These are phyloP conservation scores for Sanghuangporus weigelae DNA, from an alignment of 1,284 basidiomycete species.

Conservation along the genomic window DNA sequence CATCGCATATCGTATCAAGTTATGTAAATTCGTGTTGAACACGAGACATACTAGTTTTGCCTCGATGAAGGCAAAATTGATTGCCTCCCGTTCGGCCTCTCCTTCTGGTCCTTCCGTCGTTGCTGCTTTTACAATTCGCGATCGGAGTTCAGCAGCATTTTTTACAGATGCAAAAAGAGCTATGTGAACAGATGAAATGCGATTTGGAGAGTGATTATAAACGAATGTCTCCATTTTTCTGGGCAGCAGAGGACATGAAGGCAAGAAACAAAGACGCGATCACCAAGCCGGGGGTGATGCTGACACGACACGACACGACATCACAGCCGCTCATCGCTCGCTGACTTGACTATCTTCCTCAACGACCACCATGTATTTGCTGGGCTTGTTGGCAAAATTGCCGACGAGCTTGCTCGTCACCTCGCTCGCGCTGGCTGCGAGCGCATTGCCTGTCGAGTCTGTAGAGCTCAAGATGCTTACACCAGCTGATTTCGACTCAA, in stretches of 20 bases:
- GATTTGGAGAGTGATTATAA: conserved; percentile 46
- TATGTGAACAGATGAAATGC: conserved; percentile 46
- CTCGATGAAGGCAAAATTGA: conserved; percentile 89
- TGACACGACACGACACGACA: background rate
- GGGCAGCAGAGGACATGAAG: background rate
- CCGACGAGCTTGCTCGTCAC: conserved; percentile 27
- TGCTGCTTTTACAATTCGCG: conserved; percentile 66
- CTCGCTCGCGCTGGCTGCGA: conserved; percentile 29
- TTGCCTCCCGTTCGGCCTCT: conserved; percentile 59
- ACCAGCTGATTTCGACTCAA: conserved; percentile 58
- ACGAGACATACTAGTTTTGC: conserved; percentile 46
- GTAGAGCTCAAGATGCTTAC: conserved; percentile 41
- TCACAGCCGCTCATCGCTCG: background rate
- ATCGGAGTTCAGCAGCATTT: conserved; percentile 57
- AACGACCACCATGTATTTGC: background rate
- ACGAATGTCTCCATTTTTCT: conserved; percentile 45
- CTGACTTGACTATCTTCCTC: background rate
- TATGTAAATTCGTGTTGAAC: background rate
- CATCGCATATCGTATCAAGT: background rate
- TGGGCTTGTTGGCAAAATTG: conserved; percentile 5
- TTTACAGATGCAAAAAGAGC: conserved; percentile 65
- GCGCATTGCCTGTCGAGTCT: conserved; percentile 36
- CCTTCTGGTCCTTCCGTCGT: conserved; percentile 54
- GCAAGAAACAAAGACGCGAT: background rate
- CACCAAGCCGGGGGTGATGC: background rate